phyloP scores from a whole-genome alignment of 805 yeast genomes.

The Blastobotrys mokoenaii region DNA sequence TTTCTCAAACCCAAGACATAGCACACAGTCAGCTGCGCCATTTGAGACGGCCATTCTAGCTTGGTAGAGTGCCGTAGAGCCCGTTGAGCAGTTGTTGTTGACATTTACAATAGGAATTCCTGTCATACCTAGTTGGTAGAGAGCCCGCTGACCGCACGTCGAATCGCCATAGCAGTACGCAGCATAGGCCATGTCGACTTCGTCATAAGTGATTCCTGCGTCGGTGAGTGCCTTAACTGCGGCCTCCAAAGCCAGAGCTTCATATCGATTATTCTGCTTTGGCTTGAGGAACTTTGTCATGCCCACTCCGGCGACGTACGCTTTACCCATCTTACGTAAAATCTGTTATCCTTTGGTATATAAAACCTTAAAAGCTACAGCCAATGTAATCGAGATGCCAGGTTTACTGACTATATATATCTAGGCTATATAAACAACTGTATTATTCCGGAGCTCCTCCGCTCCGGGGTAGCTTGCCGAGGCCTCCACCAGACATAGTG shows the following conservation, averaged over 20 bases:
- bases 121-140: conserved; percentile 22
- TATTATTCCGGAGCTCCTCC: no score
- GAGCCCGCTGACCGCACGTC: conserved; percentile 19
- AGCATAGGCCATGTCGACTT: conserved; percentile 17
- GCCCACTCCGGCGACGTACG: conserved; percentile 22
- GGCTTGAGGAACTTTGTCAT: conserved; percentile 23
- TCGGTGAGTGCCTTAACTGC: conserved; percentile 20
- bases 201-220: conserved; percentile 21
- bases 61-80: conserved; percentile 19
- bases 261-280: conserved; percentile 16
- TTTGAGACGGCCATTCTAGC: conserved; percentile 16
- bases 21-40: conserved; percentile 18
- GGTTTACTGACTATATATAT: no score
- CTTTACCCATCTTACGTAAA: conserved; percentile 7
- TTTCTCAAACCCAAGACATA: conserved; percentile 21
- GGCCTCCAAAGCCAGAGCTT: conserved; percentile 22
- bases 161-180: conserved; percentile 22
- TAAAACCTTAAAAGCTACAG: no score
- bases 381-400: no score
- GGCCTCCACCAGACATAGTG: no score
- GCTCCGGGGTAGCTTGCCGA: no score
- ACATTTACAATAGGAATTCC: conserved; percentile 21
- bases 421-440: no score
- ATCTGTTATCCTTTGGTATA: no score
- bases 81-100: conserved; percentile 22